These are phyloP conservation scores for Boletellus sp. DNA, from an alignment of 768 basidiomycete species.

Conservation along the genomic window DNA sequence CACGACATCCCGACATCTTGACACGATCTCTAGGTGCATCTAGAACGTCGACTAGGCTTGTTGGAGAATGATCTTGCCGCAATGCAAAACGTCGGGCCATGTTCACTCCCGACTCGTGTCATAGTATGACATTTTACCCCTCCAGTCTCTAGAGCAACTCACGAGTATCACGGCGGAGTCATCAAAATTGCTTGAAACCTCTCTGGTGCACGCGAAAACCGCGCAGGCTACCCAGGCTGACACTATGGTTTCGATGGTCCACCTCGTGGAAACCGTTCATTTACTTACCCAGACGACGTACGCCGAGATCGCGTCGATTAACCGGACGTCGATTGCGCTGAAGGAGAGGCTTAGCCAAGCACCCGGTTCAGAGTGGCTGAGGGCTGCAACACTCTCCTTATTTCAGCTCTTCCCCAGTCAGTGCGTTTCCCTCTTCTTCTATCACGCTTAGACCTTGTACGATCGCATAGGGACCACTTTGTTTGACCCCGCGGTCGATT, in stretches of 20 bases:
- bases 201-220: slow-evolving; percentile 29
- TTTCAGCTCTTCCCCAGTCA: slow-evolving; percentile 23
- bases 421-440: slow-evolving; percentile 8
- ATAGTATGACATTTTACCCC: slow-evolving; percentile 13
- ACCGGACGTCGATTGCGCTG: slow-evolving; percentile 36
- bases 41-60: slow-evolving; percentile 27
- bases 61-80: slow-evolving; percentile 22
- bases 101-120: slow-evolving; percentile 8
- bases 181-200: slow-evolving; percentile 30
- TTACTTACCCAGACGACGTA: slow-evolving; percentile 39
- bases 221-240: slow-evolving; percentile 37
- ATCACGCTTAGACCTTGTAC: not conserved
- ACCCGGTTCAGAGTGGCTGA: slow-evolving; percentile 21
- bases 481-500: slow-evolving; percentile 17
- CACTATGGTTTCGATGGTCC: slow-evolving; percentile 32
- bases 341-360: slow-evolving; percentile 26
- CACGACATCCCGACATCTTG: slow-evolving; percentile 1
- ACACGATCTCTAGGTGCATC: slow-evolving; percentile 24
- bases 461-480: slow-evolving; percentile 9
- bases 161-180: slow-evolving; percentile 17
- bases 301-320: slow-evolving; percentile 45
- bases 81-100: slow-evolving; percentile 30
- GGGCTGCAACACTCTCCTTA: slow-evolving; percentile 9
- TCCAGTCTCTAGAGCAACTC: slow-evolving; percentile 21
- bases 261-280: slow-evolving; percentile 35